phyloP scores from a whole-genome alignment of 73 alveolate species.

The Paramecium caudatum region DNA sequence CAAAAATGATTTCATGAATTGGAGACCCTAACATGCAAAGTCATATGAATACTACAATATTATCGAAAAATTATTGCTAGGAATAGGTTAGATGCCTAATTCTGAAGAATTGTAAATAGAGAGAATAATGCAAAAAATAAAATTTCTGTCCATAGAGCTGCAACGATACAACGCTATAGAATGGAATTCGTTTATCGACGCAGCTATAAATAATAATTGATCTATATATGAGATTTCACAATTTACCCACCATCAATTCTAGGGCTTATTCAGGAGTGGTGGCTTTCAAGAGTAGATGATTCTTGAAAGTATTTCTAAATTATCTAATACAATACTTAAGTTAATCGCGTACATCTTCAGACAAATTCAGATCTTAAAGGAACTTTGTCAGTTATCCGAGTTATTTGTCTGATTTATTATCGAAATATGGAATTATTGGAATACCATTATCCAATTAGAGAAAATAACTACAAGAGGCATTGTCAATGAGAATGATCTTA shows the following conservation, averaged over 20 bases:
- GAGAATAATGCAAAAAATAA: constrained; percentile 73
- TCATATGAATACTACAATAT: constrained; percentile 75
- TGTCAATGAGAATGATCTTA: constrained; percentile 87
- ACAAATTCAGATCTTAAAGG: too few species aligned
- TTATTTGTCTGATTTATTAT: constrained; percentile 87
- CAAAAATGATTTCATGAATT: constrained; percentile 60
- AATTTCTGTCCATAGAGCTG: constrained; percentile 81
- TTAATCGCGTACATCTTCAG: too few species aligned
- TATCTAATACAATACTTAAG: too few species aligned
- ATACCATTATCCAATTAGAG: constrained; percentile 90
- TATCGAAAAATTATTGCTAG: constrained; percentile 73
- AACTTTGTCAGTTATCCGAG: too few species aligned
- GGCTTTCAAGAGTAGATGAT: too few species aligned
- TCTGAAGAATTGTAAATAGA: constrained; percentile 61
- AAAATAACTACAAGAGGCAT: constrained; percentile 88
- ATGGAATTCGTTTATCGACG: constrained; percentile 88
- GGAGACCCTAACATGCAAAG: constrained; percentile 72
- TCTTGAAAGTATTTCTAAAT: too few species aligned
- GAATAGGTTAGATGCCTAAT: neutral
- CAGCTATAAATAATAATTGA: constrained; percentile 74
- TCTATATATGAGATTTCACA: too few species aligned
- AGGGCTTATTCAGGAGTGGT: too few species aligned
- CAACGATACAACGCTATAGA: constrained; percentile 85
- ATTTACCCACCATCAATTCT: too few species aligned
- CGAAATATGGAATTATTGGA: constrained; percentile 93